Base-by-base conservation (phyloP, 75 land plant genomes). In the Pinus taeda region DNA sequence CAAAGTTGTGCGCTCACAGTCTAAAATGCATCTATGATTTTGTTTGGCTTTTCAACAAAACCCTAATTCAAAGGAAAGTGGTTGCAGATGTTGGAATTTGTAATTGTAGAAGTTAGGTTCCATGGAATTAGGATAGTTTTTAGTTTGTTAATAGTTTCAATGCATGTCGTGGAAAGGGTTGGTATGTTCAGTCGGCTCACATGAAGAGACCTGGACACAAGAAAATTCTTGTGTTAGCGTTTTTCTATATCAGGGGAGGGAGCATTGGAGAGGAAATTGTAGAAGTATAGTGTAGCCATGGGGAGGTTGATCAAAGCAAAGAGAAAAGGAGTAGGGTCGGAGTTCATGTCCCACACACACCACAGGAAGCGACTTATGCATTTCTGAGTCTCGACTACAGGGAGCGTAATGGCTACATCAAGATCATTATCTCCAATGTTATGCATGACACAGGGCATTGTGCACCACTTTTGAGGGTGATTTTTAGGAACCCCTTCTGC, bases 181-280 rank as follows among this genome's bases (percentile, higher is more conserved):
- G 88, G 76, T 94, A 94, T 83, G 92, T 92, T 3, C 75, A 83
- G 24, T 94, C 94, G 97, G 97, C 97, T 57, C 58, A 76, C 1
- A 30, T 30, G 33, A 30, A 30, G 33, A 30, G 0, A 30, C 33
- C 1, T 1, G 33, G 33, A 30, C 33, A 1, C 0, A 30, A 30
- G 33, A 30, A 30, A 1, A 30, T 30, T 30, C 33, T 30, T 30
- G 1, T 30, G 33, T 30, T 1, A 30, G 0, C 1, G 0, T 30
- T 30, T 30, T 30, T 30, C 33, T 30, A 30, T 30, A 30, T 30
- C 92, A 93, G 5, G 5, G 45, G 5, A 30, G 33, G 33, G 1
- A 30, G 33, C 1, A 1, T 30, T 30, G 88, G 17, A 75, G 88
- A 13, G 85, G 79, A 30, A 86, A 30, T 86, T n/a, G n/a, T n/a